Evolutionary conservation across 2,329 filamentous ascomycete species (phyloP), one percentile per base, ranked within the genome.

Genomic region (Stenocarpella maydis): DNA sequence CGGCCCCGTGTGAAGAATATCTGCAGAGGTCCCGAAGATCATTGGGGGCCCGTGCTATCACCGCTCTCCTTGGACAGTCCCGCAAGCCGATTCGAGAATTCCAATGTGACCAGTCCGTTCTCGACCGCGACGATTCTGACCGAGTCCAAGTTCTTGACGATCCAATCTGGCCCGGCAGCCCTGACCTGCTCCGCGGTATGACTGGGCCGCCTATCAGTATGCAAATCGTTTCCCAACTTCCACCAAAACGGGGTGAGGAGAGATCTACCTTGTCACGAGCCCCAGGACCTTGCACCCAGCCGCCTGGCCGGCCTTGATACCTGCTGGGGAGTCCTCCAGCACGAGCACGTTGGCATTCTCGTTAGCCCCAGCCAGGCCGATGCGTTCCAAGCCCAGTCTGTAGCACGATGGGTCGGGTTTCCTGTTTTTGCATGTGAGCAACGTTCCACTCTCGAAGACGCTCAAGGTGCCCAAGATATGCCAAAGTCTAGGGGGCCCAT

Each of bases 321-420:
- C 95, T 9, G 94, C 93, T 6, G 95, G 94, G 68, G 93, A 93
- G 82, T 98, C 95, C 81, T 98, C 95, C 45, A 97, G 82, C 60
- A 98, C 95, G 67, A 97, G 83, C 52, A 95, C 81, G 9, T 45
- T 37, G 9, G 31, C 28, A 39, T 82, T 80, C 66, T 80, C 85
- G 34, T 82, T 80, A 17, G 77, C 77, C 41, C 82, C 83, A 24
- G 84, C 77, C 24, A 90, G 78, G 0, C 84, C 85, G 19, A 95
- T 84, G 72, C 86, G 86, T 74, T 87, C 83, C 55, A 88, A 87
- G 19, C 92, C 92, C 64, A 94, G 84, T 63, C 84, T 79, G 79
- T 95, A 95, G 82, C 92, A 93, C 17, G 86, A 81, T 31, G 92
- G 92, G 78, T 95, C 90, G 0, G 92, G 92, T 83, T 95, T 95